phyloP scores from a whole-genome alignment of 2,329 filamentous ascomycete species.

The Lasiodiplodia hormozganensis region DNA sequence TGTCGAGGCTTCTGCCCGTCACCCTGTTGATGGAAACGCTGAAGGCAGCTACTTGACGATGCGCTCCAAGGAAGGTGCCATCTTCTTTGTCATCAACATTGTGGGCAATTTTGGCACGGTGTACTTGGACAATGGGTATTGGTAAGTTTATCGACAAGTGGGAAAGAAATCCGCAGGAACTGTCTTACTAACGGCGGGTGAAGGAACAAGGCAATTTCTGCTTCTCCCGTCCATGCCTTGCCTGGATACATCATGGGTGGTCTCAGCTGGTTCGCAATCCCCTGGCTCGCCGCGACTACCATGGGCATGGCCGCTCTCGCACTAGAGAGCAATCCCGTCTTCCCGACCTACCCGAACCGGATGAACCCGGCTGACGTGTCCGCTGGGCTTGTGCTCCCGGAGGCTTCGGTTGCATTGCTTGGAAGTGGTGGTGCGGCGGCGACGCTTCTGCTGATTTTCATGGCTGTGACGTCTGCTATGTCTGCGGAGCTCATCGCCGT shows the following conservation, averaged over 20 bases:
- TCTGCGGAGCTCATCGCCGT: constrained; percentile 65
- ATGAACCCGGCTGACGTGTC: constrained; percentile 78
- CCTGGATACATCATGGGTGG: constrained; percentile 89
- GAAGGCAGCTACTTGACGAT: constrained; percentile 87
- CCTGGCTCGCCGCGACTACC: constrained; percentile 87
- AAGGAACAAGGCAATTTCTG: constrained; percentile 86
- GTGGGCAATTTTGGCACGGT: constrained; percentile 85
- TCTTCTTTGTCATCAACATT: constrained; percentile 92
- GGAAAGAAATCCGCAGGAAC: not conserved
- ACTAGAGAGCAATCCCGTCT: constrained; percentile 74
- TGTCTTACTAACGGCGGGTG: constrained; percentile 54
- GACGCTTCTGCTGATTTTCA: constrained; percentile 65
- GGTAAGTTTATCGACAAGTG: too few relatives aligned
- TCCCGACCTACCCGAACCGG: constrained; percentile 75
- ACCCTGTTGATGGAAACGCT: constrained; percentile 81
- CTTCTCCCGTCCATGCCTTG: constrained; percentile 82
- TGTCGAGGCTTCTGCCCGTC: constrained; percentile 68
- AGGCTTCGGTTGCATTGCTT: constrained; percentile 82
- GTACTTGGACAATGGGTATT: constrained; percentile 82
- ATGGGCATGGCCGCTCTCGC: constrained; percentile 84
- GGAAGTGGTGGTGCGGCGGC: constrained; percentile 81
- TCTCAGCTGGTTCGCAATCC: constrained; percentile 90
- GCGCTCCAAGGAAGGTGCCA: constrained; percentile 78
- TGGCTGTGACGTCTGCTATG: constrained; percentile 55
- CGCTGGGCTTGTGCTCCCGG: constrained; percentile 83